These are phyloP conservation scores for Colletotrichum liriopes DNA, from an alignment of 2,329 filamentous ascomycete species.

Conservation along the genomic window DNA sequence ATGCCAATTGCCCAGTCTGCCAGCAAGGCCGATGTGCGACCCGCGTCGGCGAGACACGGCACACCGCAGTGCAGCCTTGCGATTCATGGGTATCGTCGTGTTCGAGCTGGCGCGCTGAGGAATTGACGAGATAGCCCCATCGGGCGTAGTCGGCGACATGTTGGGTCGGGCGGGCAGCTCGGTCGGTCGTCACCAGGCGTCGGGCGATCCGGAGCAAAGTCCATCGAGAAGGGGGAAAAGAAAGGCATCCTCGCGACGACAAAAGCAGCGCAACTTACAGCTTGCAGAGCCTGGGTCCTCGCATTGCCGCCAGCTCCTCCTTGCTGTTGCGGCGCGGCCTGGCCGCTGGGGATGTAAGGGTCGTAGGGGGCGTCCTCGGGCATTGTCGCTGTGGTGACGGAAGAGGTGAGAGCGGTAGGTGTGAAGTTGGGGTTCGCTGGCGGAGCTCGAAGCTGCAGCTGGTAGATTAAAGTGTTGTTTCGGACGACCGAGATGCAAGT, in stretches of 20 bases:
- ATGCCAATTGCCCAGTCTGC: not conserved
- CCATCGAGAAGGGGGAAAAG: constrained; percentile 13
- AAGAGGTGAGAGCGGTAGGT: constrained; percentile 5
- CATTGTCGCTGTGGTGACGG: constrained; percentile 58
- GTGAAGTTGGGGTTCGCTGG: constrained; percentile 4
- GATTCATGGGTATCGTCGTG: not conserved
- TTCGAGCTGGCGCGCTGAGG: not conserved
- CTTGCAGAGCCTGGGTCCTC: constrained; percentile 80
- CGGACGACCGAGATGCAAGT: constrained; percentile 14
- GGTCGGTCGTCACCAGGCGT: constrained; percentile 40
- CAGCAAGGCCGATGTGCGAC: not conserved
- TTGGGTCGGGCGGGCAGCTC: constrained; percentile 27
- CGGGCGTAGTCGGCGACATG: constrained; percentile 31
- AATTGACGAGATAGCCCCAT: constrained; percentile 22
- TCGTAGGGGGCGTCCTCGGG: constrained; percentile 81
- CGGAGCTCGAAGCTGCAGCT: constrained; percentile 31
- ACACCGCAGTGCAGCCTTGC: not conserved
- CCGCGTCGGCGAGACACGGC: not conserved
- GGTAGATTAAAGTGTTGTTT: constrained; percentile 11
- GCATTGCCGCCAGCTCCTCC: constrained; percentile 63
- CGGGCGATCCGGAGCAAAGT: constrained; percentile 23
- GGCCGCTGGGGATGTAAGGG: constrained; percentile 86
- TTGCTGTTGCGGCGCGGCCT: constrained; percentile 59
- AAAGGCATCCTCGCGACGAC: constrained; percentile 12
- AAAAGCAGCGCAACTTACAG: constrained; percentile 73